Evolutionary conservation across 2,329 filamentous ascomycete species (phyloP), one percentile per base, ranked within the genome.

Genomic region (Colletotrichum sp.): DNA sequence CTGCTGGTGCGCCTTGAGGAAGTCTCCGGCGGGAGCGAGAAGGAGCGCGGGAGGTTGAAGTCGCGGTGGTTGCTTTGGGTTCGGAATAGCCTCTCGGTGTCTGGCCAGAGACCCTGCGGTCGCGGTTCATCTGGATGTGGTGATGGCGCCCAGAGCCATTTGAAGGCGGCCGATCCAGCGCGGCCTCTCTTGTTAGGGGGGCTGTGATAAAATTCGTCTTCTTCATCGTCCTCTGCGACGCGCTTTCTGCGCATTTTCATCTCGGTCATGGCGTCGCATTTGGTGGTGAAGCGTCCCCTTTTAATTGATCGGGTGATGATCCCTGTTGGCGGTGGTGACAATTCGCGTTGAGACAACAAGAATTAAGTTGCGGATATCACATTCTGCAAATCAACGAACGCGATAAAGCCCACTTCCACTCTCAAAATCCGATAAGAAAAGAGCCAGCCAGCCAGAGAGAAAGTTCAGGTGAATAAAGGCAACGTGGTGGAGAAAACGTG

Each of bases 71-170:
- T n/a, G 66, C 16, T n/a, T 28, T 34, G 56, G 62, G n/a, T 66
- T 32, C 58, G 68, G 36, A 72, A 71, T 32, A 65, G 18, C 32
- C 59, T 73, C 63, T 56, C 69, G 56, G 34, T 59, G 56, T 69
- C 58, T 4, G 73, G 58, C 73, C 73, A 75, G n/a, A 75, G 43
- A 12, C 61, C 71, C 28, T 66, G 36, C 18, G 43, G 9, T 26
- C 43, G 55, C 9, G 56, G 56, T 13, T 52, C 43, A 14, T 63
- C 34, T 24, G 32, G 65, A 10, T 38, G 67, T 0, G 28, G 55
- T 5, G 72, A 43, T 4, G 72, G 72, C 4, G 73, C 55, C 73
- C 73, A 75, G 34, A 75, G 73, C 63, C 69, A 75, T 16, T 59
- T 68, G 58, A 75, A 64, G 63, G 34, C 24, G 48, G n/a, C 43